Conservation (phyloP, 805 yeast genomes). For the Suhomyces xylopsoci region DNA sequence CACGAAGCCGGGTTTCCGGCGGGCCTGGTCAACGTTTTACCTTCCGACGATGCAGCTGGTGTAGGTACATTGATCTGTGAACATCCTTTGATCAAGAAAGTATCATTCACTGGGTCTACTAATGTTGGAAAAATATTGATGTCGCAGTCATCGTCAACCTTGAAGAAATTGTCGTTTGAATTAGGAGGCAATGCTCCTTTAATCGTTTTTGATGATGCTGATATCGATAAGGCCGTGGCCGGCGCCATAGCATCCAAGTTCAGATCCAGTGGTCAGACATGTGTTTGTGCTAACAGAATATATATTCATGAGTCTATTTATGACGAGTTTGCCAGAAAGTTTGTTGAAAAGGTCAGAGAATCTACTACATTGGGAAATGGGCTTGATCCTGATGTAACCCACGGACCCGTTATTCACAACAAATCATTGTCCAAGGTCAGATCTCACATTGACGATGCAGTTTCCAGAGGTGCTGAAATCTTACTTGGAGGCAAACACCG, state of each 20-base stretch:
- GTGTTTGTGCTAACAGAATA: conserved; percentile 75
- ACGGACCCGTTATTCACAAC: conserved; percentile 72
- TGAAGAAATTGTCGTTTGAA: conserved; percentile 71
- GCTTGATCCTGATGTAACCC: conserved; percentile 54
- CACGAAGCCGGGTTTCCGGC: conserved; percentile 68
- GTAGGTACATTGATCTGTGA: conserved; percentile 55
- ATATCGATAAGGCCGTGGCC: conserved; percentile 61
- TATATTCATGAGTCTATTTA: conserved; percentile 64
- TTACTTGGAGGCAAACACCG: conserved; percentile 58
- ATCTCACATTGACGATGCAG: conserved; percentile 64
- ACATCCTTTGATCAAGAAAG: conserved; percentile 53
- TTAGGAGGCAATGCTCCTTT: conserved; percentile 83
- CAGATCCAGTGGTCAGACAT: conserved; percentile 78
- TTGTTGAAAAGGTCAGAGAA: conserved; percentile 38
- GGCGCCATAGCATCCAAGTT: conserved; percentile 66
- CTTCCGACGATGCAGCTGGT: conserved; percentile 43
- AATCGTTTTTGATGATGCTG: conserved; percentile 71
- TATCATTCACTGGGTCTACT: conserved; percentile 80
- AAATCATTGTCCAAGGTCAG: conserved; percentile 61
- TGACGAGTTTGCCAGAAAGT: conserved; percentile 53
- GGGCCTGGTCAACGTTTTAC: conserved; percentile 65
- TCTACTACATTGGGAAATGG: conserved; percentile 62
- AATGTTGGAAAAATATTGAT: conserved; percentile 65
- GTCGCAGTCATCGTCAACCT: conserved; percentile 56
- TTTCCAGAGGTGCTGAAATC: conserved; percentile 59